phyloP scores from a whole-genome alignment of 2,329 filamentous ascomycete species.

The Botrytis byssoidea region DNA sequence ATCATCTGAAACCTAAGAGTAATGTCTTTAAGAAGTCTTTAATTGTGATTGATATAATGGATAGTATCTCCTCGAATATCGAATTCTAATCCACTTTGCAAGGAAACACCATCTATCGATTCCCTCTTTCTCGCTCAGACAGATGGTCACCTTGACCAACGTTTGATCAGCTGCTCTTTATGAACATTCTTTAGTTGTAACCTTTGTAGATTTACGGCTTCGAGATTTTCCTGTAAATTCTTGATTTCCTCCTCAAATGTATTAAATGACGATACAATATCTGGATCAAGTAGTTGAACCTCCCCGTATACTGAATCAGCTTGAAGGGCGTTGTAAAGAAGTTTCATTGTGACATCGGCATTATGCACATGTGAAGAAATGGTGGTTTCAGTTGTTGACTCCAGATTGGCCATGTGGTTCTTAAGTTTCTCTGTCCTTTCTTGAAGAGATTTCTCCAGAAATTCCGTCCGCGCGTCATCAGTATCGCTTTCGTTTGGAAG shows the following conservation, averaged over 20 bases:
- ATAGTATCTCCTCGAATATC: neutral
- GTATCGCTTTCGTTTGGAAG: constrained; percentile 41
- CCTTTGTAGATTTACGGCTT: constrained; percentile 41
- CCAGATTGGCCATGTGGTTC: constrained; percentile 47
- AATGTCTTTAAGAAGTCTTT: constrained; percentile 5
- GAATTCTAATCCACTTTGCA: neutral
- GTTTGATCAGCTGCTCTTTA: constrained; percentile 49
- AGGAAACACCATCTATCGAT: neutral
- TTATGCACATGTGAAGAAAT: constrained; percentile 48
- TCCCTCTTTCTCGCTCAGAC: constrained; percentile 6
- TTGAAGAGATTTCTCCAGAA: constrained; percentile 35
- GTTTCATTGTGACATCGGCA: constrained; percentile 47
- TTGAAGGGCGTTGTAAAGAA: constrained; percentile 52
- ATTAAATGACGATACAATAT: constrained; percentile 51
- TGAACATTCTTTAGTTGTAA: constrained; percentile 46
- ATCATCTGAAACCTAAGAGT: constrained; percentile 18
- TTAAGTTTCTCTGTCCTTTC: constrained; percentile 46
- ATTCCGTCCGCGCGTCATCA: constrained; percentile 30
- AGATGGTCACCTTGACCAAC: constrained; percentile 41
- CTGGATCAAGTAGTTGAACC: constrained; percentile 52
- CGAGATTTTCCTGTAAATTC: constrained; percentile 40
- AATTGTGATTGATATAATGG: constrained; percentile 18
- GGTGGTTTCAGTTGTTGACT: constrained; percentile 50
- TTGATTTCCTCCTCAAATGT: constrained; percentile 41
- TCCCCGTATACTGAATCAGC: constrained; percentile 51